Conservation (phyloP, 257 asterid species). For the Thymus mandschuricus region DNA sequence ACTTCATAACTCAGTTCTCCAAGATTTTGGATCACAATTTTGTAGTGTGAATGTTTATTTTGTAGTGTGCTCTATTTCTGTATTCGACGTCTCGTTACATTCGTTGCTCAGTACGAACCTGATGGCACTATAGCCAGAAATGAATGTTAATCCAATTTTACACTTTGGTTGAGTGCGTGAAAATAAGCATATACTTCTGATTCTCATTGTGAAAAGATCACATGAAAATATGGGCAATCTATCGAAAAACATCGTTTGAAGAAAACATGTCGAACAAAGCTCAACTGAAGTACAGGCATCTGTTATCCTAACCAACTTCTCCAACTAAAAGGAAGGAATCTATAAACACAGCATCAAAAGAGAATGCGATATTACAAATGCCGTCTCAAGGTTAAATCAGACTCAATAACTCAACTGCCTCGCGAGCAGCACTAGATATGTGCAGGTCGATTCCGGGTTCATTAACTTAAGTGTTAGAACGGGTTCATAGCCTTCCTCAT, state of each 20-base stretch:
- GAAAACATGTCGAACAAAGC: neutral
- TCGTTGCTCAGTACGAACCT: neutral
- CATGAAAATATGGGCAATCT: no score
- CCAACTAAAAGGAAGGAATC: neutral
- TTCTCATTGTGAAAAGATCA: neutral
- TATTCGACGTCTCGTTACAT: neutral
- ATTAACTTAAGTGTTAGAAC: no score
- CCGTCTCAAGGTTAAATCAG: slow-evolving; percentile 5
- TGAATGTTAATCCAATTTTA: neutral
- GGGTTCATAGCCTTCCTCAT: slow-evolving; percentile 35
- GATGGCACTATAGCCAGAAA: neutral
- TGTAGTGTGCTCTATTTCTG: neutral
- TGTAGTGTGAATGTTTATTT: slow-evolving; percentile 5
- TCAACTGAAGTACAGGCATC: neutral
- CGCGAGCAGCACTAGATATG: neutral
- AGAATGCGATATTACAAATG: neutral
- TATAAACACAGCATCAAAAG: neutral
- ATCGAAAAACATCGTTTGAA: no score
- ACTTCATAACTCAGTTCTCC: neutral
- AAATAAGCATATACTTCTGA: no score
- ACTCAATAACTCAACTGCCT: slow-evolving; percentile 2
- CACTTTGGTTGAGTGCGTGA: no score
- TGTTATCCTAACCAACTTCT: neutral
- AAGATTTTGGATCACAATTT: slow-evolving; percentile 22
- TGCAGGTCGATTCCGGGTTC: no score